Conservation (phyloP, 371 early-diverging fungal genomes). For the Mucor piriformis region DNA sequence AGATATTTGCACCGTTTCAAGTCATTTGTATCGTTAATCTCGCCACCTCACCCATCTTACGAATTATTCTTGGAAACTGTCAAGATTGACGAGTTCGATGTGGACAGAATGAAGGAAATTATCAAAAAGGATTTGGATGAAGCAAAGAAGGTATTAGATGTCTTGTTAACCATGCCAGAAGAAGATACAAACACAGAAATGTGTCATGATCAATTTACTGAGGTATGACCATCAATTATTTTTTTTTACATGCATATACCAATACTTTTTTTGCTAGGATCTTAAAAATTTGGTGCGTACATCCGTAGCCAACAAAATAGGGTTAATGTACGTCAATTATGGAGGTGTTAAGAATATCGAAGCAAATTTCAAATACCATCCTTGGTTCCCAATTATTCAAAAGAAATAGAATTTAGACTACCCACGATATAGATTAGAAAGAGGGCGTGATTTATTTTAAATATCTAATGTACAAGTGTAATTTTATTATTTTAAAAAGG, state of each 20-base stretch:
- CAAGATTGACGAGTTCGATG: slow-evolving; percentile 31
- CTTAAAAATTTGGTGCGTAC: slow-evolving; percentile 43
- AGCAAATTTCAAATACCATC: slow-evolving; percentile 50
- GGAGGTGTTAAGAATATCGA: slow-evolving; percentile 10
- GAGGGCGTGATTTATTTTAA: background rate
- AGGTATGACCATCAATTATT: slow-evolving; percentile 28
- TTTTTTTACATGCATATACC: background rate
- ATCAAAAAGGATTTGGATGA: slow-evolving; percentile 19
- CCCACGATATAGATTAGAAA: background rate
- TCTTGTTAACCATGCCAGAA: slow-evolving; percentile 15
- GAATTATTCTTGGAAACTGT: slow-evolving; percentile 31
- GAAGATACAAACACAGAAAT: slow-evolving; percentile 46
- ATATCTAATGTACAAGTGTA: background rate
- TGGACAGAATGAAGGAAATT: slow-evolving; percentile 10
- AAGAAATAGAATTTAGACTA: slow-evolving; percentile 2
- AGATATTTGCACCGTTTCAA: slow-evolving; percentile 67
- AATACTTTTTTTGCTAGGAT: slow-evolving; percentile 30
- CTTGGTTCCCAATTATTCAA: slow-evolving; percentile 49
- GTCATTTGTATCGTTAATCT: slow-evolving; percentile 48
- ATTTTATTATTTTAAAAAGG: slow-evolving; percentile 7
- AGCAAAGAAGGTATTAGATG: slow-evolving; percentile 39
- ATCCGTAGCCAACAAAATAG: slow-evolving; percentile 41
- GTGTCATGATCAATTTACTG: slow-evolving; percentile 42
- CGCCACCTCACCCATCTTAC: slow-evolving; percentile 52
- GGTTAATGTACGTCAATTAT: slow-evolving; percentile 11